A percentile compares a stretch with the other conserved stretches of the same genome.
Evolutionary conservation across 2,329 filamentous ascomycete genomes (phyloP).

Genomic region (Gaeumannomyces sp.): DNA sequence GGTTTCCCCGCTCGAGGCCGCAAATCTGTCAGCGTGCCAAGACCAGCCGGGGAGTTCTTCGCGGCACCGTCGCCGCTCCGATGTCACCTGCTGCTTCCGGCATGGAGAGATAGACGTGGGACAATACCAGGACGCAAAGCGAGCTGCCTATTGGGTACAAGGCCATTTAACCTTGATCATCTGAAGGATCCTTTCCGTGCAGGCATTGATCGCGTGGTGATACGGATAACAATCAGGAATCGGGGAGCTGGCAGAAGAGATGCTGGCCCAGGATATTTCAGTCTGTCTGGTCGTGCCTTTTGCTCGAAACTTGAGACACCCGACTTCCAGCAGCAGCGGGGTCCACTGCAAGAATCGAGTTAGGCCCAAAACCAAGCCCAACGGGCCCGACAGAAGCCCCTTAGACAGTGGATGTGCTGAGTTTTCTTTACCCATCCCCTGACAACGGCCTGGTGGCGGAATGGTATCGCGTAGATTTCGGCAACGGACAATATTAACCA

Average conservation of each 20-base stretch:
- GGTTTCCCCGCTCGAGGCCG: not conserved
- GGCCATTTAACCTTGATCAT: no score
- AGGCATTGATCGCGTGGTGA: no score
- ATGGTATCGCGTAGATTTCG: conserved; percentile 11
- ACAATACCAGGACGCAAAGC: no score
- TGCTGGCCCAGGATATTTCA: no score
- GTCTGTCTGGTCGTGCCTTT: no score
- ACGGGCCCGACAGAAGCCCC: not conserved
- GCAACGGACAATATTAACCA: not conserved
- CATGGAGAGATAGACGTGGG: not conserved
- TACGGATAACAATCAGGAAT: no score
- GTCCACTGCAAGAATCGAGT: not conserved
- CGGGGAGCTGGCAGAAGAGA: no score
- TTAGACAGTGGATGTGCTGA: not conserved
- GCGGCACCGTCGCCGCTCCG: no score
- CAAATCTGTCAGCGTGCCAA: not conserved
- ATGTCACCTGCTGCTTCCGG: not conserved
- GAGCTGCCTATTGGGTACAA: not conserved
- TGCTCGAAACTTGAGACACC: no score
- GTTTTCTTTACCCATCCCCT: not conserved
- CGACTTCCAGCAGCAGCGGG: not conserved
- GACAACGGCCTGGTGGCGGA: conserved; percentile 7
- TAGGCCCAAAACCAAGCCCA: not conserved
- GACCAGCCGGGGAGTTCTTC: no score
- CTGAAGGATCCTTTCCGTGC: no score